phyloP scores from a whole-genome alignment of 495 filamentous ascomycete species.

The Podospora appendiculata region DNA sequence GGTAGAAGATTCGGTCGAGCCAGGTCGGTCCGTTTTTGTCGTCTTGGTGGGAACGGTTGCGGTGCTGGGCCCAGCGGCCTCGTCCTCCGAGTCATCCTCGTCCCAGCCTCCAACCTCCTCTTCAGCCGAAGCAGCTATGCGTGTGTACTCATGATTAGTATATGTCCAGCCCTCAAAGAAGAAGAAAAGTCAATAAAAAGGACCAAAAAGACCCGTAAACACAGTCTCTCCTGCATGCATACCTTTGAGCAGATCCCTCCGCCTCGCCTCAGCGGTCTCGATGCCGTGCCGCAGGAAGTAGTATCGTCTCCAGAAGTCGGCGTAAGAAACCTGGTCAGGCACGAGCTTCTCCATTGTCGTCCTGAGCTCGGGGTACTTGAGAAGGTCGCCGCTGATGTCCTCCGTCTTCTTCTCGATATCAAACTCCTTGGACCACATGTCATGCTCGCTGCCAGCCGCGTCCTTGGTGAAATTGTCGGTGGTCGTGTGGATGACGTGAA shows the following conservation, averaged over 20 bases:
- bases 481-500: slow-evolving; percentile 88
- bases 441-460: slow-evolving; percentile 64
- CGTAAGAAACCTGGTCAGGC: slow-evolving; percentile 81
- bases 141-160: too few species aligned
- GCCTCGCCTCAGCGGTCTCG: slow-evolving; percentile 87
- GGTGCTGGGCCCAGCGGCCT: slow-evolving; percentile 15
- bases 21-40: slow-evolving; percentile 27
- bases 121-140: slow-evolving; percentile 50
- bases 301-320: slow-evolving; percentile 88
- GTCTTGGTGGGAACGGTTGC: slow-evolving; percentile 8
- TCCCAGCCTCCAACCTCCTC: slow-evolving; percentile 77
- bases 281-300: slow-evolving; percentile 92
- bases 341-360: slow-evolving; percentile 93
- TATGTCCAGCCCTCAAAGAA: too few species aligned
- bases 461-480: slow-evolving; percentile 80
- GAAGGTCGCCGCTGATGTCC: slow-evolving; percentile 72
- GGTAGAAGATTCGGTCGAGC: slow-evolving; percentile 42
- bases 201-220: too few species aligned
- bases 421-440: slow-evolving; percentile 66
- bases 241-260: slow-evolving; percentile 91
- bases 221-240: slow-evolving; percentile 10
- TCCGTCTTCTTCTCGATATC: slow-evolving; percentile 79
- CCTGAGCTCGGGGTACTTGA: slow-evolving; percentile 82
- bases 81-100: slow-evolving; percentile 41
- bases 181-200: too few species aligned